These are phyloP conservation scores for Venturiaceae sp. DNA, from an alignment of 2,329 filamentous ascomycete species.

Conservation along the genomic window DNA sequence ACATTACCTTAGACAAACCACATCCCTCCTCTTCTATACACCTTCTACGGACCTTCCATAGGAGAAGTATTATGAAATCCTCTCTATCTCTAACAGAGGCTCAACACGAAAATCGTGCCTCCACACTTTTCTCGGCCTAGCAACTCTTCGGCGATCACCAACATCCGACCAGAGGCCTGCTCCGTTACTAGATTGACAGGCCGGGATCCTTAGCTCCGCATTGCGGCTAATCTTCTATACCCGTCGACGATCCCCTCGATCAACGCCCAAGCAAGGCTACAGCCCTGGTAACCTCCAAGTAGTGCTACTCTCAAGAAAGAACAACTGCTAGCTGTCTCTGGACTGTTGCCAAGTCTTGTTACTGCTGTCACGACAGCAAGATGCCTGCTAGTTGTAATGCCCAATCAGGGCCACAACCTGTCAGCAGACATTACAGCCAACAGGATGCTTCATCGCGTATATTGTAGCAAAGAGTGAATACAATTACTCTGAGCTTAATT, in stretches of 20 bases:
- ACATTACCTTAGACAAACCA: not conserved
- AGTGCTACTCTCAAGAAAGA: not conserved
- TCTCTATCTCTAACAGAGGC: not conserved
- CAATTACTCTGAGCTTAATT: not conserved
- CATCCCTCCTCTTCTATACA: not conserved
- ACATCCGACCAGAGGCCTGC: not conserved
- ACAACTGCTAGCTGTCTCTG: not conserved
- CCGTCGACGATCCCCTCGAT: not conserved
- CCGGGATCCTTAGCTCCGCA: not conserved
- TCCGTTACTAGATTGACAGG: not conserved
- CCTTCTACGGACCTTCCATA: not conserved
- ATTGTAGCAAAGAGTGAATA: not conserved
- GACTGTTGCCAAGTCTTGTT: not conserved
- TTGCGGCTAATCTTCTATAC: not conserved
- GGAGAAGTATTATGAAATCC: not conserved
- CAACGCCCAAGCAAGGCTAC: not conserved
- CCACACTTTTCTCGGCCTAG: not conserved
- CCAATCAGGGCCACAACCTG: not conserved
- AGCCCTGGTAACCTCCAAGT: not conserved
- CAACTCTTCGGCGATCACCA: not conserved
- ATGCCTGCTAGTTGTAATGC: not conserved
- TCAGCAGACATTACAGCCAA: not conserved
- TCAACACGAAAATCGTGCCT: not conserved
- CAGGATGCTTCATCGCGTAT: not conserved
- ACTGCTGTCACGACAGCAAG: not conserved